Conservation (phyloP, 768 basidiomycete genomes). For the Amanita rimosa region DNA sequence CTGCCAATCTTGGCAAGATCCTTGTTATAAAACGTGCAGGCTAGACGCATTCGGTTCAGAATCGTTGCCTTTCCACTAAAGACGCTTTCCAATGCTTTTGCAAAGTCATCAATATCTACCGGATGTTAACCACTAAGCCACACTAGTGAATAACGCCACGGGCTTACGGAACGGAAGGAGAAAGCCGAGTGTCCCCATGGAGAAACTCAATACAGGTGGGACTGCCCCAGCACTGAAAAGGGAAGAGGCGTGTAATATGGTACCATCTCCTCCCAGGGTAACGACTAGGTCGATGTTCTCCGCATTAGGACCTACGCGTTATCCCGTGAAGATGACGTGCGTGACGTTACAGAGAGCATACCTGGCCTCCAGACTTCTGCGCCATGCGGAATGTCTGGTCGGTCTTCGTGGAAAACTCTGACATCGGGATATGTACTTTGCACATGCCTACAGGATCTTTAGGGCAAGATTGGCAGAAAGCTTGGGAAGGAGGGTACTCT, state of each 20-base stretch:
- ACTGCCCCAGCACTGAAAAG: slow-evolving; percentile 86
- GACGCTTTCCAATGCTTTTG: slow-evolving; percentile 68
- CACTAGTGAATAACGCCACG: background rate
- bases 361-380: slow-evolving; percentile 59
- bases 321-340: background rate
- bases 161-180: slow-evolving; percentile 83
- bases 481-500: slow-evolving; percentile 25
- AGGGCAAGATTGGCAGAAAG: slow-evolving; percentile 4
- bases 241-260: slow-evolving; percentile 87
- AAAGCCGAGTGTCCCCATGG: slow-evolving; percentile 91
- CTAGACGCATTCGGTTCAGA: slow-evolving; percentile 82
- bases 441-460: slow-evolving; percentile 36
- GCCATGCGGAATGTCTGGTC: slow-evolving; percentile 51
- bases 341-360: slow-evolving; percentile 14
- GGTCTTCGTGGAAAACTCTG: slow-evolving; percentile 55
- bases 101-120: slow-evolving; percentile 82
- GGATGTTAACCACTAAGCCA: background rate
- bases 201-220: slow-evolving; percentile 85
- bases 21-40: slow-evolving; percentile 64
- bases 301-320: slow-evolving; percentile 29
- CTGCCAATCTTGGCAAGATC: slow-evolving; percentile 44
- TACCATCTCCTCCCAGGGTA: slow-evolving; percentile 91
- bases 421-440: slow-evolving; percentile 46
- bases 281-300: slow-evolving; percentile 77
- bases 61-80: slow-evolving; percentile 73